Conservation (phyloP, 139 green algal genomes). For the Medakamo hakoo region DNA sequence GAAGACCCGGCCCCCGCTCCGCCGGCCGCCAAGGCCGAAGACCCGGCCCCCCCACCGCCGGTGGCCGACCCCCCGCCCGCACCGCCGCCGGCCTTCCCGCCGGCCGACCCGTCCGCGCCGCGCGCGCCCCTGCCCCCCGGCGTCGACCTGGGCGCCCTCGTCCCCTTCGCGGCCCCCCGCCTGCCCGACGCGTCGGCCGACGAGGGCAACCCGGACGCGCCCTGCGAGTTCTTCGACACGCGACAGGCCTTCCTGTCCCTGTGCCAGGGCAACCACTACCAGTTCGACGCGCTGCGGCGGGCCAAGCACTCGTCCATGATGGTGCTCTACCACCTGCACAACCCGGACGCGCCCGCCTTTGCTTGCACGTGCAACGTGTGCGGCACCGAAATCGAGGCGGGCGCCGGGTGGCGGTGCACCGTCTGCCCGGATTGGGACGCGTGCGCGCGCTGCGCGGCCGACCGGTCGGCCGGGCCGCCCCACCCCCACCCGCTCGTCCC, state of each 20-base stretch:
- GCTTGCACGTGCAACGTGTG: constrained; percentile 83
- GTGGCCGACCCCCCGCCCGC: constrained; percentile 29
- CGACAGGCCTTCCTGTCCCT: constrained; percentile 81
- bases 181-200: constrained; percentile 16
- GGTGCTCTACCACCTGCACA: constrained; percentile 99
- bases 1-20: constrained; percentile 20
- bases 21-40: constrained; percentile 15
- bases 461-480: constrained; percentile 11
- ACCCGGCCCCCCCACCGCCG: constrained; percentile 20
- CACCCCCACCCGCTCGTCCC: constrained; percentile 57
- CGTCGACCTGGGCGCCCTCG: constrained; percentile 20
- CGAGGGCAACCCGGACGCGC: constrained; percentile 46
- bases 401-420: constrained; percentile 74
- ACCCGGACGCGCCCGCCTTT: constrained; percentile 71
- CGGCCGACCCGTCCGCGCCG: background rate
- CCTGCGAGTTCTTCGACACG: constrained; percentile 92
- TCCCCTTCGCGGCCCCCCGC: constrained; percentile 5
- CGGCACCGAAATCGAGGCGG: constrained; percentile 69
- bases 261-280: constrained; percentile 98
- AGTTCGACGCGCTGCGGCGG: constrained; percentile 93
- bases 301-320: constrained; percentile 98
- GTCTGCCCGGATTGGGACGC: constrained; percentile 90
- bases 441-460: constrained; percentile 58
- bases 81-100: constrained; percentile 9
- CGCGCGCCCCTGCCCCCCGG: constrained; percentile 12